Evolutionary conservation across 2,329 filamentous ascomycete genomes (phyloP).

Genomic region (Aureobasidium melanogenum): DNA sequence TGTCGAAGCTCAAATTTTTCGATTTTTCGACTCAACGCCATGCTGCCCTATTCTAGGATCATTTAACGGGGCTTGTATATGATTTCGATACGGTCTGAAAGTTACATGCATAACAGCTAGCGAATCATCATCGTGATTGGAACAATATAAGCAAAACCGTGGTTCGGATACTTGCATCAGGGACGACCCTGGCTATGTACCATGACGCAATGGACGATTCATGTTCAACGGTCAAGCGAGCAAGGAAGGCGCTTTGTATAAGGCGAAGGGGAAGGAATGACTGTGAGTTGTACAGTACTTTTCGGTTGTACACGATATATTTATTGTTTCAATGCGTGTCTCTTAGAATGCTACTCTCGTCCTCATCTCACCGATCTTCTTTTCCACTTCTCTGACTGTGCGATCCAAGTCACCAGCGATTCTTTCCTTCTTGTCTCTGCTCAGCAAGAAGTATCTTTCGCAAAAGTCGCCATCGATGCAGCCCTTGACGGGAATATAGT

Average conservation of each 20-base stretch:
- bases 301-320: not conserved
- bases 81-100: not conserved
- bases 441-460: conserved; percentile 76
- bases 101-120: too few relatives aligned
- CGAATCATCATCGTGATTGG: too few relatives aligned
- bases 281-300: not conserved
- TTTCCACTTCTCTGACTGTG: conserved; percentile 85
- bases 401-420: conserved; percentile 90
- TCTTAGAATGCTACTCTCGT: conserved; percentile 28
- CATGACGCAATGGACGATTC: not conserved
- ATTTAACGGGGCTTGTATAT: not conserved
- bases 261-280: not conserved
- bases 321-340: not conserved
- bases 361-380: conserved; percentile 58
- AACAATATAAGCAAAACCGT: not conserved
- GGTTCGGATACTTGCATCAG: not conserved
- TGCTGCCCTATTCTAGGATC: too few relatives aligned
- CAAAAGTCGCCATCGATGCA: conserved; percentile 95
- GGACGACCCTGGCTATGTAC: not conserved
- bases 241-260: not conserved
- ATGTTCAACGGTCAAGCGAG: not conserved
- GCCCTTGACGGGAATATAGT: conserved; percentile 94
- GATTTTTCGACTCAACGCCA: too few relatives aligned
- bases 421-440: conserved; percentile 85
- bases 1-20: too few relatives aligned